Percentiles rank a stretch among this genome's conserved stretches.
phyloP scores from a whole-genome alignment of 805 yeast species.

The Yamadazyma phyllophila region DNA sequence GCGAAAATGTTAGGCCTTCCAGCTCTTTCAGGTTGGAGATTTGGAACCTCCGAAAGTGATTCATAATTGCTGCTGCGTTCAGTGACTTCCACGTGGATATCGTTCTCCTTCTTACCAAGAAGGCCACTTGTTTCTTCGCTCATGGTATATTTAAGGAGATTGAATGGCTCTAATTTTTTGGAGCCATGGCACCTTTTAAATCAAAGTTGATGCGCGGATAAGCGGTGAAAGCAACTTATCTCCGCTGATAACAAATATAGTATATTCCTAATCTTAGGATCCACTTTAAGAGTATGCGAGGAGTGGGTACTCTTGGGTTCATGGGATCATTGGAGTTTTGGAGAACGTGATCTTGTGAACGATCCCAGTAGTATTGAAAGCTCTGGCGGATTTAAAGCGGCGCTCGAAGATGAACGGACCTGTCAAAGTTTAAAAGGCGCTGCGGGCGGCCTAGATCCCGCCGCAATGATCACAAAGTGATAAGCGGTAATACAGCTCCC shows the following conservation, averaged over 20 bases:
- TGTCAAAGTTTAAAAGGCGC: no score
- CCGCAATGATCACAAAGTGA: no score
- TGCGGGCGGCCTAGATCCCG: no score
- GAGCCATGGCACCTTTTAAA: background rate
- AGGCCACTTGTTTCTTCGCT: slow-evolving; percentile 1
- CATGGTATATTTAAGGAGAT: background rate
- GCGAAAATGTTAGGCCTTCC: background rate
- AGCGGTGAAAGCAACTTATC: background rate
- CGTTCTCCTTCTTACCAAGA: background rate
- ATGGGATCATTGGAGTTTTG: no score
- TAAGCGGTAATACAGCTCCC: no score
- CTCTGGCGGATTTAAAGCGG: no score
- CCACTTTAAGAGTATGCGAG: no score
- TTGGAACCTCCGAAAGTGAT: background rate
- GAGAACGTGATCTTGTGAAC: no score
- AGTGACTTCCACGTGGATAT: background rate
- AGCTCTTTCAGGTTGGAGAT: background rate
- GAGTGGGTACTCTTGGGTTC: no score
- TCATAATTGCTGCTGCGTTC: background rate
- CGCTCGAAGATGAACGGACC: no score
- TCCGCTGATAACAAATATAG: background rate
- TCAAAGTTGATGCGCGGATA: background rate
- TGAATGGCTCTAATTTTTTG: background rate
- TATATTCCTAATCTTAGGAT: no score
- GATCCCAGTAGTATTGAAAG: no score